Evolutionary conservation across 768 basidiomycete genomes (phyloP).

Genomic region (Tephrocybe sp.): DNA sequence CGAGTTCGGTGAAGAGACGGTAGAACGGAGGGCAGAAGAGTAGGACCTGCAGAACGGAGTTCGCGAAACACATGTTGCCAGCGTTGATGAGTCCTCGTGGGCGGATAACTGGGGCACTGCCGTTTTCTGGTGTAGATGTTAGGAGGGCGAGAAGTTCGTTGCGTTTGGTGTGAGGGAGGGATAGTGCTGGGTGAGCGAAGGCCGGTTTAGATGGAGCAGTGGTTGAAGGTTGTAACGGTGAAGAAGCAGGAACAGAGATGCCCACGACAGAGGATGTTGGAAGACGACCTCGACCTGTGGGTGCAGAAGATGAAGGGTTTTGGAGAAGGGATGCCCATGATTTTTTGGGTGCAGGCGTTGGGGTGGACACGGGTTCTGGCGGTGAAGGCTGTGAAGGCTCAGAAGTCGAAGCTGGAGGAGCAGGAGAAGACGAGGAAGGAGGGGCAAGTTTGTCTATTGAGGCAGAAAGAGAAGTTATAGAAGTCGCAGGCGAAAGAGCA

Average conservation of each 20-base stretch:
- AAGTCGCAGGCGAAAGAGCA: constrained; percentile 57
- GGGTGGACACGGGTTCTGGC: background rate
- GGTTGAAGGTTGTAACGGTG: constrained; percentile 21
- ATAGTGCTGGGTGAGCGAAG: constrained; percentile 20
- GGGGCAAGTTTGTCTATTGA: constrained; percentile 33
- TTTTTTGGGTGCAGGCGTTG: constrained; percentile 46
- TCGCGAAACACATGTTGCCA: constrained; percentile 98
- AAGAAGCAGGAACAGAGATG: constrained; percentile 63
- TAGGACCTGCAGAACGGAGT: constrained; percentile 87
- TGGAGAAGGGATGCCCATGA: constrained; percentile 77
- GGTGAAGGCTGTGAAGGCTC: background rate
- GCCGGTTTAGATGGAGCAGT: constrained; percentile 25
- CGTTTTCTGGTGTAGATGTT: constrained; percentile 27
- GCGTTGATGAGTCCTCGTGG: constrained; percentile 88
- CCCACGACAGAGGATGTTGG: constrained; percentile 73
- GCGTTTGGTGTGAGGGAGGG: constrained; percentile 38
- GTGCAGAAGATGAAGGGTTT: constrained; percentile 31
- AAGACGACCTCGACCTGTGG: constrained; percentile 43
- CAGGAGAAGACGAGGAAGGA: constrained; percentile 2
- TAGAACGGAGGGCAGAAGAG: constrained; percentile 89
- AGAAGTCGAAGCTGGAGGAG: no score
- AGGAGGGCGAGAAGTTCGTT: constrained; percentile 56
- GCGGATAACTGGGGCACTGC: constrained; percentile 32
- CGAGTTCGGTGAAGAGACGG: constrained; percentile 70
- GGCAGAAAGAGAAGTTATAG: constrained; percentile 38